A percentile compares a stretch with the other conserved stretches of the same genome.
Evolutionary conservation across 177 flowering plant species (phyloP).

Genomic region (Tripterygium wilfordii): DNA sequence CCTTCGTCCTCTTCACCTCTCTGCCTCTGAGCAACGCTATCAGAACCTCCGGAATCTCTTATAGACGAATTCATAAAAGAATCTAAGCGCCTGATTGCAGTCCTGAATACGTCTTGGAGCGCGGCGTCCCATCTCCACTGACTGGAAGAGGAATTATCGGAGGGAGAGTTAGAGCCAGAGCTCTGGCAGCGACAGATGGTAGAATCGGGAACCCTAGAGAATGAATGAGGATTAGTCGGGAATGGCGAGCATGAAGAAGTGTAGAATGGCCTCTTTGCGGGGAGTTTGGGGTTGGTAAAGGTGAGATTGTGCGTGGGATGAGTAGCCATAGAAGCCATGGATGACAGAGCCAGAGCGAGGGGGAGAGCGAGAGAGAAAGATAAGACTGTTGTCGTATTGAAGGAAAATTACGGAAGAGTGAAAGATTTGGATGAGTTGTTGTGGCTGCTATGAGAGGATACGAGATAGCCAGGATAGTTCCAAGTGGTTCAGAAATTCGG

Average conservation of each 20-base stretch:
- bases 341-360: slow-evolving; percentile 11
- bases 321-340: slow-evolving; percentile 38
- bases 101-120: slow-evolving; percentile 36
- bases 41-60: slow-evolving; percentile 8
- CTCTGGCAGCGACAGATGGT: slow-evolving; percentile 36
- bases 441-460: too few species aligned
- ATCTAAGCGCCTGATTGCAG: slow-evolving; percentile 37
- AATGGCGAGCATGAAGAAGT: slow-evolving; percentile 8
- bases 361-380: slow-evolving; percentile 12
- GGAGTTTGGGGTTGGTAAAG: slow-evolving; percentile 20
- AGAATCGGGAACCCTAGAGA: slow-evolving; percentile 26
- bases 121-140: slow-evolving; percentile 43
- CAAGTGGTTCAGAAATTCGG: too few species aligned
- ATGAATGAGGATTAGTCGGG: slow-evolving; percentile 3
- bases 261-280: slow-evolving; percentile 10
- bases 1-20: slow-evolving; percentile 10
- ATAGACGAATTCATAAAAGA: slow-evolving; percentile 27
- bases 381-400: too few species aligned
- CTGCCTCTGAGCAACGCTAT: slow-evolving; percentile 2
- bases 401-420: too few species aligned
- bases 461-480: too few species aligned
- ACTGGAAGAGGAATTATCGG: slow-evolving; percentile 12
- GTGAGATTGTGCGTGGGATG: slow-evolving; percentile 25
- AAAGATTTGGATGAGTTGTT: too few species aligned
- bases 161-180: slow-evolving; percentile 17